Conservation (phyloP, 148 eudicot species). For the Fagopyrum esculentum region DNA sequence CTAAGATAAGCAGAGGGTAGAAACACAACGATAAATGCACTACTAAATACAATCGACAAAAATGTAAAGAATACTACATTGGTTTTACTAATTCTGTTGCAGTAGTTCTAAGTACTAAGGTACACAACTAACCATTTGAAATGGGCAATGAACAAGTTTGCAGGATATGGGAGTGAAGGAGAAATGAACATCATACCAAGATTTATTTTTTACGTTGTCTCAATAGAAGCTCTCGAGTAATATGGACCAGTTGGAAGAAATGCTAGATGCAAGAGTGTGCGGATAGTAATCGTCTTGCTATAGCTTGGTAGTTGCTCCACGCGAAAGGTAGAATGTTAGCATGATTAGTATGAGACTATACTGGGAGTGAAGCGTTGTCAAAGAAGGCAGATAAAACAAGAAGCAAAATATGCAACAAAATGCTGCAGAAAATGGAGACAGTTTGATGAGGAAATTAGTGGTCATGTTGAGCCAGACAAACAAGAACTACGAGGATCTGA, state of each 20-base stretch:
- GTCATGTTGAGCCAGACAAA: no score
- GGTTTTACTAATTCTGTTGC: neutral
- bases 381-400: no score
- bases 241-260: slow-evolving; percentile 2
- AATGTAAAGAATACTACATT: neutral
- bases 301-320: slow-evolving; percentile 7
- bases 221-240: neutral
- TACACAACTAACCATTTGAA: neutral
- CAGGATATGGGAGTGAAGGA: neutral
- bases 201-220: neutral
- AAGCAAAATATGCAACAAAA: no score
- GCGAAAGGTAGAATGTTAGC: neutral
- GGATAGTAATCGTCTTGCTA: neutral
- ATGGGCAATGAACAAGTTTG: neutral
- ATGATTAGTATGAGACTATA: neutral
- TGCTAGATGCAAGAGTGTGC: neutral
- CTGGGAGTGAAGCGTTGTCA: neutral
- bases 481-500: neutral
- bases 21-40: neutral
- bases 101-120: neutral
- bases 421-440: neutral
- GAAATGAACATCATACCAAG: neutral
- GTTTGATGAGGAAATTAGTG: neutral
- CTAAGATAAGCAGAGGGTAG: slow-evolving; percentile 1
- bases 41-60: neutral